These are phyloP conservation scores for Calonectria crousiana DNA, from an alignment of 2,329 filamentous ascomycete genomes.

Conservation along the genomic window DNA sequence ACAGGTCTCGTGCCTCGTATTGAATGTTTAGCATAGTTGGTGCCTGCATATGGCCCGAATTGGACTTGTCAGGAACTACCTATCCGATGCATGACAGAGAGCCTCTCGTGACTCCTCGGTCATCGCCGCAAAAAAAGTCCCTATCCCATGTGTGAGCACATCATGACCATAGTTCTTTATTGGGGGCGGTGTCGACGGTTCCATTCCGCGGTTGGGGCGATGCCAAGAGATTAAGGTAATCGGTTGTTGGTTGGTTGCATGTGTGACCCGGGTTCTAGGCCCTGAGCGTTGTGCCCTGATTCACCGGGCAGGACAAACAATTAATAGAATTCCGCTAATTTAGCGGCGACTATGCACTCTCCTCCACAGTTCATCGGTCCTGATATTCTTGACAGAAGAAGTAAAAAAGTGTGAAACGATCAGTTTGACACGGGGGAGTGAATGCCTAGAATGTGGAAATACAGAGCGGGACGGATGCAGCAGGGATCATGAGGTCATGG, in stretches of 20 bases:
- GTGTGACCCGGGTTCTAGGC: background rate
- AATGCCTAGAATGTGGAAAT: background rate
- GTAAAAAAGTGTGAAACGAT: background rate
- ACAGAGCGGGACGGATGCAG: background rate
- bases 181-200: constrained; percentile 4
- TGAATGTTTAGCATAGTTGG: background rate
- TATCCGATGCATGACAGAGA: background rate
- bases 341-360: background rate
- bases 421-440: background rate
- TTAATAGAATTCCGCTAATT: background rate
- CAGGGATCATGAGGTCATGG: background rate
- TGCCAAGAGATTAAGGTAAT: background rate
- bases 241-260: background rate
- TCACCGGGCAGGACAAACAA: background rate
- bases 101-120: background rate
- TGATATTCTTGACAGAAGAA: too few species aligned
- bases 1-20: background rate
- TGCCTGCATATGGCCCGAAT: background rate
- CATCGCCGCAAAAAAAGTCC: background rate
- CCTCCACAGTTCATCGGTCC: background rate
- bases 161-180: background rate
- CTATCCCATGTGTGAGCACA: background rate
- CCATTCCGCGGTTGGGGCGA: background rate
- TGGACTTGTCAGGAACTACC: background rate
- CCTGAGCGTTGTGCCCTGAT: background rate